These are phyloP conservation scores for Vicia villosa DNA, from an alignment of 306 rosid genomes.

Conservation along the genomic window DNA sequence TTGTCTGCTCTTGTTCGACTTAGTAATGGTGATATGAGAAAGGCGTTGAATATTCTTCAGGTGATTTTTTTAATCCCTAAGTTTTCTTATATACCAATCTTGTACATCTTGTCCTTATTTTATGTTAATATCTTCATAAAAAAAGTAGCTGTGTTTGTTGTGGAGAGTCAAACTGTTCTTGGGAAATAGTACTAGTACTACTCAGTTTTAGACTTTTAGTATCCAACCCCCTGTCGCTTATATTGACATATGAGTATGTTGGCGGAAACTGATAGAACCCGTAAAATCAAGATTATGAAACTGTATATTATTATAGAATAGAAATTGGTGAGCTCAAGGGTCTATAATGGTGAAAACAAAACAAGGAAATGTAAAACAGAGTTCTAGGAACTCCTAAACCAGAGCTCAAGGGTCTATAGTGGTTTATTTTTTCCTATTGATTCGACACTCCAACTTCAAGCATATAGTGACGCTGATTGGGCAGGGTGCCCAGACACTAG, in stretches of 20 bases:
- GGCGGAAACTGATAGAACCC: not conserved
- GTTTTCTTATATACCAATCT: slow-evolving; percentile 12
- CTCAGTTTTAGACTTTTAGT: slow-evolving; percentile 13
- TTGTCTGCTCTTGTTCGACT: slow-evolving; percentile 80
- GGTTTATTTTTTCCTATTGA: too few species aligned
- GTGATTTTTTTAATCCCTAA: slow-evolving; percentile 38
- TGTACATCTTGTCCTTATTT: slow-evolving; percentile 5
- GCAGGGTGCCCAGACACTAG: too few species aligned
- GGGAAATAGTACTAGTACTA: slow-evolving; percentile 2
- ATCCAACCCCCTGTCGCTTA: not conserved
- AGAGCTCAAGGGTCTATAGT: too few species aligned
- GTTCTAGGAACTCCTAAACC: too few species aligned
- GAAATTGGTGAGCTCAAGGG: too few species aligned
- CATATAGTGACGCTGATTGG: too few species aligned
- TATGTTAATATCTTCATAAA: slow-evolving; percentile 16
- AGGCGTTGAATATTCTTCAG: slow-evolving; percentile 90
- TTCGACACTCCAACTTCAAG: too few species aligned
- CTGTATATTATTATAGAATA: too few species aligned
- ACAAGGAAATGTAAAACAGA: too few species aligned
- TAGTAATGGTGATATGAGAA: slow-evolving; percentile 95
- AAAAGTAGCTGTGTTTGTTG: slow-evolving; percentile 13
- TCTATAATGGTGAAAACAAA: too few species aligned
- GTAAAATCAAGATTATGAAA: too few species aligned
- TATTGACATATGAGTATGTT: not conserved
- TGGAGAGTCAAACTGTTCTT: slow-evolving; percentile 2